Evolutionary conservation across 208 protist genomes (phyloP).

Genomic region (Wallacemonas rigidus): DNA sequence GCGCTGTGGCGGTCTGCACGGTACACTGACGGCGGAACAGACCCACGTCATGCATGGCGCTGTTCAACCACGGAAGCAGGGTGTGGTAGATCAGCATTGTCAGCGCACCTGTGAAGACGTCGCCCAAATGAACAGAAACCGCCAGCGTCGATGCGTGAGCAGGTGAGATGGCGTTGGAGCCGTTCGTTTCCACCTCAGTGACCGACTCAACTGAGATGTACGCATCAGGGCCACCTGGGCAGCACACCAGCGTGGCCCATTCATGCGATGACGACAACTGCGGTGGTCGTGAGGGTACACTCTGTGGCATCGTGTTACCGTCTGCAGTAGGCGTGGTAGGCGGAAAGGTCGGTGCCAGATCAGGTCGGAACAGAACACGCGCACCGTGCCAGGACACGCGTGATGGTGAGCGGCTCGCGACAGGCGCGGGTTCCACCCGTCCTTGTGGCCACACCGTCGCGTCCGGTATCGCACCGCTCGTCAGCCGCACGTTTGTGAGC

Average conservation of each 20-base stretch:
- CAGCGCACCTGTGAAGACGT: background rate
- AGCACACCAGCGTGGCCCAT: conserved; percentile 5
- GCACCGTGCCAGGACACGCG: conserved; percentile 2
- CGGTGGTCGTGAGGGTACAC: background rate
- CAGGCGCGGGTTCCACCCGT: too few relatives aligned
- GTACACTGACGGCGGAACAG: background rate
- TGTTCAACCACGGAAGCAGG: background rate
- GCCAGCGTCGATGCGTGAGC: background rate
- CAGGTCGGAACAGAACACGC: conserved; percentile 5
- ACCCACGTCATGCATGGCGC: background rate
- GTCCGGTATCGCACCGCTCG: background rate
- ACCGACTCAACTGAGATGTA: background rate
- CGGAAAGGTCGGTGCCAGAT: too few relatives aligned
- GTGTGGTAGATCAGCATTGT: conserved; percentile 4
- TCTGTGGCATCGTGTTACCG: background rate
- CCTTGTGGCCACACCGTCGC: background rate
- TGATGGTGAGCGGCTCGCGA: background rate
- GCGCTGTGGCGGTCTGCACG: background rate
- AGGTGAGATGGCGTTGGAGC: background rate
- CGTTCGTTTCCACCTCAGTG: background rate
- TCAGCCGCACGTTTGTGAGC: background rate
- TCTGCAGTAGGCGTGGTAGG: background rate
- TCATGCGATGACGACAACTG: background rate
- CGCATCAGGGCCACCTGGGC: background rate
- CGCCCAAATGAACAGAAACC: background rate